Evolutionary conservation across 2,329 filamentous ascomycete species (phyloP), one percentile per base, ranked within the genome.

Genomic region (Pezizomycotina sp.): DNA sequence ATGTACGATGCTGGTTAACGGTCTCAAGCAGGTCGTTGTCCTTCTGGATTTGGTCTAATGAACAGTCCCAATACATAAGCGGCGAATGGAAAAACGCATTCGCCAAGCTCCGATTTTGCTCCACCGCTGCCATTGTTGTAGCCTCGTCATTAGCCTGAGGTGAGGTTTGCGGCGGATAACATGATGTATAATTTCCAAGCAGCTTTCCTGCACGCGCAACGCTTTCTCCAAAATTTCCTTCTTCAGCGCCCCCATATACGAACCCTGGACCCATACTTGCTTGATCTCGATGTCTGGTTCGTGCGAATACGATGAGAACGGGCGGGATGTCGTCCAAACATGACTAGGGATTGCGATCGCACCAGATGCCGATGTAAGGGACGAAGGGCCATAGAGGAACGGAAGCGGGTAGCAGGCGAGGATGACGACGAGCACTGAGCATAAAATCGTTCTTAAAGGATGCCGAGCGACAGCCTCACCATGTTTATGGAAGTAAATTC

Each of bases 241-340:
- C 31, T 78, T 63, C 22, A 86, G 62, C 7, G 77, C 79, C 50
- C 73, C 65, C 74, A 84, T 84, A 52, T 83, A 83, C 54, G 69
- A 75, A 45, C 77, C 77, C 52, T 84, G 77, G 10, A 86, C 66
- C 79, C 79, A 86, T 37, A 81, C 68, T 38, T 79, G 79, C 47
- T 77, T 75, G 70, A 86, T 77, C 37, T 78, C 71, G n/a, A 86
- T 71, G 54, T 86, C 77, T 3, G 74, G 66, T 34, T 62, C 58
- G 27, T 62, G 60, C 16, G 58, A 52, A 4, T 58, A 56, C 35
- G 61, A 61, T 30, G 68, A 66, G 35, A 78, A 61, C 18, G 74
- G 69, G 42, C 71, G 69, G 4, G 75, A 76, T 23, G 74, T 74
- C 16, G 78, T 83, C 79, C 79, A 86, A 48, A 79, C 77, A 66